These are phyloP conservation scores for Mycena metata DNA, from an alignment of 768 basidiomycete species.

Conservation along the genomic window DNA sequence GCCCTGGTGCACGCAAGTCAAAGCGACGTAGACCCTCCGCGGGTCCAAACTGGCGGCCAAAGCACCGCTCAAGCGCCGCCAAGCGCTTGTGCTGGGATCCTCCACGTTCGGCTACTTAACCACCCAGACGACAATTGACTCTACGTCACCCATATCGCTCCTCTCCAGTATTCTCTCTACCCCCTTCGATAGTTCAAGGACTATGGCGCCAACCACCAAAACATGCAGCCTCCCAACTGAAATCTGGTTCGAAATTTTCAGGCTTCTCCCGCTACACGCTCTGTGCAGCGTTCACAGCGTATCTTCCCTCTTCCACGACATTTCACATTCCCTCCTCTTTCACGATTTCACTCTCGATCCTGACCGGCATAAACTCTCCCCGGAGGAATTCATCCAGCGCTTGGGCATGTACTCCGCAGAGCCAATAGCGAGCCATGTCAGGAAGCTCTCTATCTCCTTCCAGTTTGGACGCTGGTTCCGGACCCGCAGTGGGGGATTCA, in stretches of 20 bases:
- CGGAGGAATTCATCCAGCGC: constrained; percentile 7
- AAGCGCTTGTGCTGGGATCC: too few relatives aligned
- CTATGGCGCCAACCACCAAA: neutral
- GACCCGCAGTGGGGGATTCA: neutral
- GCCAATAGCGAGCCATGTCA: constrained; percentile 15
- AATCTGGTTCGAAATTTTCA: constrained; percentile 28
- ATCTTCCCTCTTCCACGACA: constrained; percentile 21
- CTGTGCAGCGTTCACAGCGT: constrained; percentile 15
- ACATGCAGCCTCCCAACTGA: constrained; percentile 25
- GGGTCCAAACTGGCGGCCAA: too few relatives aligned
- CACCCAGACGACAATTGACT: too few relatives aligned
- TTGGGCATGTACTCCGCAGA: constrained; percentile 17
- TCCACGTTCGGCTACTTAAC: too few relatives aligned
- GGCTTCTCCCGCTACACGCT: neutral
- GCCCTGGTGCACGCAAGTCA: too few relatives aligned
- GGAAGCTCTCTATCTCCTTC: constrained; percentile 24
- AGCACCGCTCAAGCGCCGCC: too few relatives aligned
- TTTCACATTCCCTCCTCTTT: constrained; percentile 28
- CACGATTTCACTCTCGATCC: constrained; percentile 22
- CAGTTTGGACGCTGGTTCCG: constrained; percentile 20
- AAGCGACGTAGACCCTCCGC: too few relatives aligned
- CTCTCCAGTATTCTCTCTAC: too few relatives aligned
- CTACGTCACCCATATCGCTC: too few relatives aligned
- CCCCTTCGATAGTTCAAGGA: neutral
- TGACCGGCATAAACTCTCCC: constrained; percentile 1